Evolutionary conservation across 2,329 filamentous ascomycete genomes (phyloP), one percentile per base, ranked within the genome.

Genomic region (Cladosporium sp.): DNA sequence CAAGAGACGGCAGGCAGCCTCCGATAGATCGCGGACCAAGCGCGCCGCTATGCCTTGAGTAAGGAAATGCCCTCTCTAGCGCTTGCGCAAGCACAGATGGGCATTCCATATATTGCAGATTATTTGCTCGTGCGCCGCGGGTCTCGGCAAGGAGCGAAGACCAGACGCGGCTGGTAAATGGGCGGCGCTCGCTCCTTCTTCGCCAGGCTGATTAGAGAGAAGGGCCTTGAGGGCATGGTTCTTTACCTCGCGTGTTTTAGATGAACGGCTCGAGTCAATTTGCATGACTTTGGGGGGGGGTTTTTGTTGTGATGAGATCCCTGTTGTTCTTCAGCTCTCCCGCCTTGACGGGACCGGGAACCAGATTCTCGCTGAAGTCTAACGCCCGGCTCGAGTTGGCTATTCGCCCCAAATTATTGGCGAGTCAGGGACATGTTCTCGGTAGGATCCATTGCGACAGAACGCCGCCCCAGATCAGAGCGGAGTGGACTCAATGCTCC

Each of bases 261-360:
- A 55, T 55, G 52, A 55, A 31, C 52, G 52, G 52, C 52, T 31
- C n/a, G 28, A 31, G 31, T 29, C 28, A 33, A 31, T 55, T 55
- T 33, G 28, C 52, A 55, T 55, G 52, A 29, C 40, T 46, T 21
- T 10, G n/a, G 4, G 14, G n/a, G 2, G 3, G 28, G n/a, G n/a
- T n/a, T n/a, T 29, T 52, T 5, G 49, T 33, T 21, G 16, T 21
- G 52, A 21, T 33, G 26, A 29, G 28, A 33, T 55, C 52, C 52
- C 52, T 55, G 52, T 18, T 55, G 52, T 55, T 55, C 52, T 55
- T 55, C 52, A 55, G 52, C 28, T 31, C 52, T 55, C 52, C 52
- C 26, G 50, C 50, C 28, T 33, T 6, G 26, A 31, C 29, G 52
- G 52, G n/a, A 55, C 52, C 52, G n/a, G 12, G 52, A 31, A 55